Conservation (phyloP, 129 eudicot species). For the Sambucus nigra region DNA sequence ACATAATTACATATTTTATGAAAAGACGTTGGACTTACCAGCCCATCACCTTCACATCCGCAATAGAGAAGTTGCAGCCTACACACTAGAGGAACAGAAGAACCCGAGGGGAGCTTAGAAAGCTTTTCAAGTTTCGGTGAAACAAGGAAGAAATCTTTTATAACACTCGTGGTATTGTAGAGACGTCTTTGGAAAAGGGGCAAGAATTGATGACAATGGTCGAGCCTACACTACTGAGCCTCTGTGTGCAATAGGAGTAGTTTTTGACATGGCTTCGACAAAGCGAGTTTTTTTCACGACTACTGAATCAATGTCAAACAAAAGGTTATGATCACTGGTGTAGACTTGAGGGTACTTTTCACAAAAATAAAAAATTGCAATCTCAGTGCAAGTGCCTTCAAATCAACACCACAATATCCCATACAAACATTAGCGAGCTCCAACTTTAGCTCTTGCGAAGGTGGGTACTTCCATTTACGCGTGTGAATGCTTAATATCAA, state of each 20-base stretch:
- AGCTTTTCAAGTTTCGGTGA: constrained; percentile 63
- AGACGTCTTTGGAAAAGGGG: constrained; percentile 78
- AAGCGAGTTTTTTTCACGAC: constrained; percentile 82
- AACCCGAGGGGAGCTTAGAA: constrained; percentile 83
- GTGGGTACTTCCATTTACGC: constrained; percentile 94
- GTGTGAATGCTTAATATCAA: constrained; percentile 91
- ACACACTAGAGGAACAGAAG: constrained; percentile 82
- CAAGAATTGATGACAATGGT: constrained; percentile 83
- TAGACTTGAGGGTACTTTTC: constrained; percentile 98
- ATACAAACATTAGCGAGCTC: constrained; percentile 99
- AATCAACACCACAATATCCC: constrained; percentile 97
- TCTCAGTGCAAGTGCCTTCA: constrained; percentile 98
- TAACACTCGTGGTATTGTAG: constrained; percentile 54
- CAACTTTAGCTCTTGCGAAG: constrained; percentile 52
- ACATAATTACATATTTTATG: no score
- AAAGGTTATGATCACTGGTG: constrained; percentile 90
- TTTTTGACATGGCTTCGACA: constrained; percentile 88
- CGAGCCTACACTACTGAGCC: constrained; percentile 91
- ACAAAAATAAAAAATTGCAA: constrained; percentile 96
- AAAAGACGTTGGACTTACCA: no score
- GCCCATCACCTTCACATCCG: constrained; percentile 81
- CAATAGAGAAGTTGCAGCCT: constrained; percentile 72
- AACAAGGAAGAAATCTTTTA: constrained; percentile 76
- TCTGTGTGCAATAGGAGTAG: constrained; percentile 98
- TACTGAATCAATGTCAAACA: constrained; percentile 88